Evolutionary conservation across 805 yeast species (phyloP).

Genomic region (Candida sphagnicola): DNA sequence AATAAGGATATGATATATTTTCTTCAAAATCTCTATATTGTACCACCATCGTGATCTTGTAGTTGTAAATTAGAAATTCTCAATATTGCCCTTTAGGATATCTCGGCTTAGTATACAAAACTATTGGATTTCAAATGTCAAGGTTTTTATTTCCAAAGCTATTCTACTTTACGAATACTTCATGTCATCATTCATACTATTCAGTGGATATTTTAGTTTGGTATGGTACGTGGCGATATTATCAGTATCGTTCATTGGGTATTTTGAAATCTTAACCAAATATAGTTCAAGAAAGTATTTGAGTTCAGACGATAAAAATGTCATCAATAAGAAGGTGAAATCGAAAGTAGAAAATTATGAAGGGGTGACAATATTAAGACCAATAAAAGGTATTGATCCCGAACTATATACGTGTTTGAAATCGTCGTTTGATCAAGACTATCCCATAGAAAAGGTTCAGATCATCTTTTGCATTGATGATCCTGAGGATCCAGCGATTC

Average conservation of each 20-base stretch:
- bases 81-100: no score
- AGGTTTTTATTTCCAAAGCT: no score
- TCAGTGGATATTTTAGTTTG: constrained; percentile 10
- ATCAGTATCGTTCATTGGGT: constrained; percentile 35
- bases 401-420: constrained; percentile 66
- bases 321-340: neutral
- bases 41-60: no score
- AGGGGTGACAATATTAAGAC: constrained; percentile 72
- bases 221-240: constrained; percentile 39
- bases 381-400: constrained; percentile 80
- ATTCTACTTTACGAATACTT: no score
- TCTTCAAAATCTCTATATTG: no score
- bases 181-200: constrained; percentile 1
- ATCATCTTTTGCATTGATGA: constrained; percentile 74
- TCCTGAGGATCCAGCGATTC: constrained; percentile 58
- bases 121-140: no score
- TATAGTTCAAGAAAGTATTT: constrained; percentile 16
- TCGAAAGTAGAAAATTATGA: constrained; percentile 14
- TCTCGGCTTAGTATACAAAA: no score
- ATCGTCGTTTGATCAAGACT: constrained; percentile 63
- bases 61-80: no score
- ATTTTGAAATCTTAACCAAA: constrained; percentile 30
- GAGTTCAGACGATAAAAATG: neutral
- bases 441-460: constrained; percentile 58
- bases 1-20: no score